Evolutionary conservation across 768 basidiomycete genomes (phyloP), one percentile per base, ranked within the genome.

Genomic region (Phanerochaete sordida): DNA sequence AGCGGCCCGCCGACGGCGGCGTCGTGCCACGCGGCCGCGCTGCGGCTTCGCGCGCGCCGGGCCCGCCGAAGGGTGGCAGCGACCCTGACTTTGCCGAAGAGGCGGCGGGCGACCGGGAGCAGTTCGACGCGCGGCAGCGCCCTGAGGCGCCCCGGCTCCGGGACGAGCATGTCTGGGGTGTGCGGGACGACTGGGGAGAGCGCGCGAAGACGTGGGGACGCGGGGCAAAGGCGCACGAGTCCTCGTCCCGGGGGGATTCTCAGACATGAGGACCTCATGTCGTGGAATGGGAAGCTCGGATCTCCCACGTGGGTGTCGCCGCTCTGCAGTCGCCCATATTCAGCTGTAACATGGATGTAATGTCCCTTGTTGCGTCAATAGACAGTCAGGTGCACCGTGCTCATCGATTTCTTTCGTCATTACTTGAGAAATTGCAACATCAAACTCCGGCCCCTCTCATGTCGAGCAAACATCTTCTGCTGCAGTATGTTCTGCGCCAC

Each of bases 121-220:
- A 27, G 7, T 37, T 50, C 39, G 57, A 59, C 13, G 13, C 43
- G 37, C 7, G n/a, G 6, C 62, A 62, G 24, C 64, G 71, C 21
- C 75, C 73, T 1, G 63, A 66, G 13, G 72, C 75, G 0, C 76
- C 75, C 12, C 69, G 67, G n/a, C 61, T 77, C 33, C 69, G 70
- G 45, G 64, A 68, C n/a, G 68, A 74, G 33, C 76, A 77, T 61
- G 58, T 75, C 13, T 77, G 75, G 75, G 76, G 75, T 33, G 70
- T 77, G 23, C 70, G 74, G 44, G 76, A 76, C 9, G 74, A 76
- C 64, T 75, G 75, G 75, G 74, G 72, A 7, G 62, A 37, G 1
- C 50, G 52, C 19, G 50, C 58, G 24, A 48, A 48, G 43, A 21
- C 43, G 19, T 60, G 58, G 58, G 58, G 58, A 13, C 50, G 52